Base-by-base conservation (phyloP, 306 rosid genomes). In the Trifolium repens region DNA sequence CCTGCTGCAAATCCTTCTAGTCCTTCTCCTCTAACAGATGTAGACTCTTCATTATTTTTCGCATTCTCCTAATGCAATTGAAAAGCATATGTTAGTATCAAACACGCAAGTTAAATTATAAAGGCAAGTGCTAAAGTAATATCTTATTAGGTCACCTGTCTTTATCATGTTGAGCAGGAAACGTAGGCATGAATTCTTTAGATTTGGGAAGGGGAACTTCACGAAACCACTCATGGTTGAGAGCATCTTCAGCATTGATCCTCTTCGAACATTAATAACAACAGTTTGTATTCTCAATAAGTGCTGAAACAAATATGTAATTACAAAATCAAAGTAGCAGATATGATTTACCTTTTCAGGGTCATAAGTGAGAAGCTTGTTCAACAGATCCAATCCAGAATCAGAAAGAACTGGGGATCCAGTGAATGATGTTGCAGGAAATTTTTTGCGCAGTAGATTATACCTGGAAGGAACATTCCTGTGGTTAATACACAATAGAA, bases 361-460 rank as follows among this genome's bases (percentile, higher is more conserved):
- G 84, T 96, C 96, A 81, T 92, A 96, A 32, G 99, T 92, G 69
- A 96, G 88, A 80, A 96, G 99, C 83, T 85, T 92, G 88, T 92
- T 92, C 91, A 96, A 83, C 87, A 96, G 88, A 86, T 96, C 96
- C 87, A 92, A 96, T 82, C 99, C 99, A 78, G 99, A 85, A 79
- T 96, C 99, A 52, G 99, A 92, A 67, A 96, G 97, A 82, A 96
- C 97, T 40, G 99, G 99, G 68, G 97, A 92, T 84, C 99, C 98
- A 65, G 98, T 92, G 82, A 96, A 96, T 70, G 99, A 89, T 0
- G 93, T 89, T 35, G 98, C 98, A 7, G 99, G 99, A 79, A 96
- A 96, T 83, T 89, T 96, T 85, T 92, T 92, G 24, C 99, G 98
- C 88, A 96, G 78, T 52, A 92, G 91, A 83, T 89, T 96, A 85